These are phyloP conservation scores for Penicillium steckii DNA, from an alignment of 495 filamentous ascomycete genomes.

Conservation along the genomic window DNA sequence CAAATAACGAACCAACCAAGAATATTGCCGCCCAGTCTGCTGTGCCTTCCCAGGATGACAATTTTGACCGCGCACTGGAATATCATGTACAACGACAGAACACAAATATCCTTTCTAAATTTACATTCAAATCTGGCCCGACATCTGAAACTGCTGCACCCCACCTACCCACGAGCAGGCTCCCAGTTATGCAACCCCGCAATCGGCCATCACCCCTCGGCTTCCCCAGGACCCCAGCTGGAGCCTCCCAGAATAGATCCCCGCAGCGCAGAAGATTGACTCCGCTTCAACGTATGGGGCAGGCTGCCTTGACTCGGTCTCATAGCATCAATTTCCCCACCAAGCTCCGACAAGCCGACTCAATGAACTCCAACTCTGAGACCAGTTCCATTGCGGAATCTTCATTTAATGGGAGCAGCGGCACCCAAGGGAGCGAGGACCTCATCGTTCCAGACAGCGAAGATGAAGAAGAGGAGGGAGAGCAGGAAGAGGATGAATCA, in stretches of 20 bases:
- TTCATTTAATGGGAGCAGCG: neutral
- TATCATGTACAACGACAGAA: conserved; percentile 41
- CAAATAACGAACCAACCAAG: neutral
- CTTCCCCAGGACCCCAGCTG: conserved; percentile 8
- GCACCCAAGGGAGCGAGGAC: conserved; percentile 69
- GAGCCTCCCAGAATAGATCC: conserved; percentile 12
- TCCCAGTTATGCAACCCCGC: conserved; percentile 14
- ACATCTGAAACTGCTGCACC: neutral
- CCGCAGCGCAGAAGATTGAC: conserved; percentile 36
- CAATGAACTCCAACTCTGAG: conserved; percentile 5
- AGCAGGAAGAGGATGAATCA: conserved; percentile 51
- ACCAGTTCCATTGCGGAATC: conserved; percentile 2
- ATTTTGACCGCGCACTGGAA: conserved; percentile 34
- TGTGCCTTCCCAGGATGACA: neutral
- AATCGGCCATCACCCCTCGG: conserved; percentile 1
- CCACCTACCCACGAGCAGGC: conserved; percentile 5
- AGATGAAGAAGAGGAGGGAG: conserved; percentile 58
- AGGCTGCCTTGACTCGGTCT: conserved; percentile 45
- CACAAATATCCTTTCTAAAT: conserved; percentile 34
- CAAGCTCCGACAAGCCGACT: conserved; percentile 13
- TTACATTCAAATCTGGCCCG: conserved; percentile 24
- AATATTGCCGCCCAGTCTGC: neutral
- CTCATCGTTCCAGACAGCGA: conserved; percentile 66
- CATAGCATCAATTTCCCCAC: conserved; percentile 33
- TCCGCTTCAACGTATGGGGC: conserved; percentile 47